These are phyloP conservation scores for Phialocephala subalpina DNA, from an alignment of 2,329 filamentous ascomycete species.

Conservation along the genomic window DNA sequence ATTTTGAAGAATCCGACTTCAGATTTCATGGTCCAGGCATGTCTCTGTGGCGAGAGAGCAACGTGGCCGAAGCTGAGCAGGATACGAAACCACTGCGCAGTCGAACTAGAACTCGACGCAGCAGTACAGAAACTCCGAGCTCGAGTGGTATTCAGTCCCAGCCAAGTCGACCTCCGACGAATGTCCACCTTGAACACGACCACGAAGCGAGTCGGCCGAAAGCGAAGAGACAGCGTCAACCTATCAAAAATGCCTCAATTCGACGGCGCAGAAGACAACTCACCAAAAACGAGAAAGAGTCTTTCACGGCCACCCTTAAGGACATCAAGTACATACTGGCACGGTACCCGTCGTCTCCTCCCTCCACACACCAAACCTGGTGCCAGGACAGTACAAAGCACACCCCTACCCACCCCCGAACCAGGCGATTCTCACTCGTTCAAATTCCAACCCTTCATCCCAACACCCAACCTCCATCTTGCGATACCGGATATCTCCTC, in stretches of 20 bases:
- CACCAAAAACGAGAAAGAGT: conserved; percentile 21
- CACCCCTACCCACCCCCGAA: conserved; percentile 29
- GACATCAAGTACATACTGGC: conserved; percentile 32
- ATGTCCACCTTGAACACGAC: conserved; percentile 33
- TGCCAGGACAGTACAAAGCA: conserved; percentile 28
- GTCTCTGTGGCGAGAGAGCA: conserved; percentile 80
- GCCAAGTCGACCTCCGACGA: conserved; percentile 43
- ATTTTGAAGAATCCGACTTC: conserved; percentile 85
- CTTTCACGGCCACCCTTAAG: conserved; percentile 34
- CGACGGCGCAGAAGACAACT: conserved; percentile 25
- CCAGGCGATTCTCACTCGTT: conserved; percentile 24
- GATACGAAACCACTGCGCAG: conserved; percentile 85
- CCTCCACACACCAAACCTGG: conserved; percentile 19
- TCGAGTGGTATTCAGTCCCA: conserved; percentile 56
- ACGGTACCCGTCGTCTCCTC: conserved; percentile 22
- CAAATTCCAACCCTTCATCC: conserved; percentile 21
- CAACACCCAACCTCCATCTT: conserved; percentile 24
- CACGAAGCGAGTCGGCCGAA: conserved; percentile 27
- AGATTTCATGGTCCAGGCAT: conserved; percentile 85
- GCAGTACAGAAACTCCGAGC: conserved; percentile 75
- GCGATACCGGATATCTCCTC: conserved; percentile 37
- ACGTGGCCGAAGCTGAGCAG: conserved; percentile 92
- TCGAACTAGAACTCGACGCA: conserved; percentile 84
- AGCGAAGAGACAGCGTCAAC: conserved; percentile 34
- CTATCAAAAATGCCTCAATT: conserved; percentile 14